These are phyloP conservation scores for Isoetes taiwanensis DNA, from an alignment of 75 land plant species.

Conservation along the genomic window DNA sequence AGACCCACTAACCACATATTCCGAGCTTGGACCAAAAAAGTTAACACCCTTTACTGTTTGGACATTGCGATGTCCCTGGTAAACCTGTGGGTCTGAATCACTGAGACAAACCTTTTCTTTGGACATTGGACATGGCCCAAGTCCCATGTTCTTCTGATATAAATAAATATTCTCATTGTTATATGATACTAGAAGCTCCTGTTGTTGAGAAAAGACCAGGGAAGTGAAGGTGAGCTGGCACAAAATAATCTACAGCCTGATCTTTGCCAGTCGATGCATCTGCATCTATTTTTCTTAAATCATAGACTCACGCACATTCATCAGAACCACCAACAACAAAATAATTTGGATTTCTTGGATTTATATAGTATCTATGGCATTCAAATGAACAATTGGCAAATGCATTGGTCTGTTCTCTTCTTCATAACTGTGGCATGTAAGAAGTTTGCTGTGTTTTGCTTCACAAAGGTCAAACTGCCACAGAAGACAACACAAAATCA, in stretches of 20 bases:
- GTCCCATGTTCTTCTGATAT: slow-evolving; percentile 53
- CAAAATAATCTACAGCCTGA: slow-evolving; percentile 49
- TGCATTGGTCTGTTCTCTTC: slow-evolving; percentile 8
- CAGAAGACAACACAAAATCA: slow-evolving; percentile 2
- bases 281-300: slow-evolving; percentile 51
- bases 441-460: slow-evolving; percentile 36
- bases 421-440: slow-evolving; percentile 48
- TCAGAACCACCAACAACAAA: slow-evolving; percentile 84
- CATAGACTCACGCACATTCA: slow-evolving; percentile 83
- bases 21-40: slow-evolving; percentile 78
- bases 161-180: slow-evolving; percentile 82
- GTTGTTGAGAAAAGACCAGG: slow-evolving; percentile 69
- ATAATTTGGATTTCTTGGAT: slow-evolving; percentile 64
- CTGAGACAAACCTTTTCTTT: slow-evolving; percentile 7
- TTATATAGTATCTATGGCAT: slow-evolving; percentile 77
- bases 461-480: slow-evolving; percentile 81
- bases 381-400: slow-evolving; percentile 28
- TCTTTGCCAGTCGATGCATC: slow-evolving; percentile 38
- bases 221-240: slow-evolving; percentile 85
- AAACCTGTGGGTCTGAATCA: slow-evolving; percentile 45
- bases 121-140: slow-evolving; percentile 43
- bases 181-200: slow-evolving; percentile 85
- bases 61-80: slow-evolving; percentile 66
- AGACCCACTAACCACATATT: slow-evolving; percentile 90
- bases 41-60: slow-evolving; percentile 84